Conservation (phyloP, 2,329 filamentous ascomycete genomes). For the Fusarium humuli region DNA sequence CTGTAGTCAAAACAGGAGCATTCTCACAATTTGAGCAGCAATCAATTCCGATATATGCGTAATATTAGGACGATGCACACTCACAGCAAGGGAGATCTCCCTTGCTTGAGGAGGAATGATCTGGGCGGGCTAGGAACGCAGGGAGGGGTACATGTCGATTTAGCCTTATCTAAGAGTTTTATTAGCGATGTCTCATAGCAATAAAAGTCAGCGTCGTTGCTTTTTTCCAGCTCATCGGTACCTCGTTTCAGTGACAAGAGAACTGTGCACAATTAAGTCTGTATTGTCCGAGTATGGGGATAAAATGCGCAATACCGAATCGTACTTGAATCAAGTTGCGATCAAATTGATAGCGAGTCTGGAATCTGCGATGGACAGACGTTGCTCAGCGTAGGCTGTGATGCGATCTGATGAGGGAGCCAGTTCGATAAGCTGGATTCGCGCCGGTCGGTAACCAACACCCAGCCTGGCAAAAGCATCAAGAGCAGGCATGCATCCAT, state of each 20-base stretch:
- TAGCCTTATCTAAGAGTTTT: slow-evolving; percentile 3
- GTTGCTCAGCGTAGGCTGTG: background rate
- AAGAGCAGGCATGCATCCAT: background rate
- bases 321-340: background rate
- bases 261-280: background rate
- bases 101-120: slow-evolving; percentile 6
- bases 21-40: slow-evolving; percentile 11
- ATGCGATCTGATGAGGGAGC: background rate
- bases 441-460: background rate
- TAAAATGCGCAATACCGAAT: background rate
- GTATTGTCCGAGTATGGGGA: background rate
- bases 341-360: background rate
- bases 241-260: background rate
- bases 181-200: slow-evolving; percentile 18
- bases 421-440: background rate
- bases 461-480: background rate
- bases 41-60: slow-evolving; percentile 25
- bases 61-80: background rate
- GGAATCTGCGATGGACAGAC: background rate
- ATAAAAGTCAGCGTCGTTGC: background rate
- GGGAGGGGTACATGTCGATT: slow-evolving; percentile 4
- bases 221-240: background rate
- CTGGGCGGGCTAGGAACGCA: slow-evolving; percentile 4
- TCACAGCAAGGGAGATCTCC: background rate
- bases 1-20: background rate